Evolutionary conservation across 2,329 filamentous ascomycete species (phyloP).

Genomic region (Colletotrichum australisinense): DNA sequence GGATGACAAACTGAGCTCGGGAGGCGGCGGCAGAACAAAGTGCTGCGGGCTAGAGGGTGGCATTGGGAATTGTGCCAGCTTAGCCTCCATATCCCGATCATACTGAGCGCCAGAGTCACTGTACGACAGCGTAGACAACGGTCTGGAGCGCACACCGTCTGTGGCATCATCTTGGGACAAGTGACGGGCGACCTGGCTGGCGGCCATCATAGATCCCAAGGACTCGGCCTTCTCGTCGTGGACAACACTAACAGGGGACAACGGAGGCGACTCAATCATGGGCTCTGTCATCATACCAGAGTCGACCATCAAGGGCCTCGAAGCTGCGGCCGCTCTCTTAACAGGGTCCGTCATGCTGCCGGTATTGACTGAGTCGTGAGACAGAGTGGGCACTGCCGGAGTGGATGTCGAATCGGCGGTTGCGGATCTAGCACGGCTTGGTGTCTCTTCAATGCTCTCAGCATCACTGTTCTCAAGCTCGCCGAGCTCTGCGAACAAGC

Average conservation of each 20-base stretch:
- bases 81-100: slow-evolving; percentile 61
- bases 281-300: slow-evolving; percentile 58
- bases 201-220: slow-evolving; percentile 53
- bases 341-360: slow-evolving; percentile 72
- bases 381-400: slow-evolving; percentile 61
- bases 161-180: slow-evolving; percentile 33
- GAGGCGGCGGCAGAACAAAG: slow-evolving; percentile 44
- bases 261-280: slow-evolving; percentile 35
- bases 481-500: slow-evolving; percentile 89
- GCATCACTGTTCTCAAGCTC: slow-evolving; percentile 83
- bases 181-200: slow-evolving; percentile 35
- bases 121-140: slow-evolving; percentile 60
- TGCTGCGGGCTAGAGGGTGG: slow-evolving; percentile 58
- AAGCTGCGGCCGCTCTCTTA: slow-evolving; percentile 38
- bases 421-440: slow-evolving; percentile 61
- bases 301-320: slow-evolving; percentile 52
- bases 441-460: slow-evolving; percentile 70
- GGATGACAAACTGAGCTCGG: slow-evolving; percentile 55
- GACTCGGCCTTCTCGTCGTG: slow-evolving; percentile 44
- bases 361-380: slow-evolving; percentile 69
- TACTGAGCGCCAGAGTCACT: slow-evolving; percentile 66
- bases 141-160: slow-evolving; percentile 49
- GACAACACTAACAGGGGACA: slow-evolving; percentile 42
- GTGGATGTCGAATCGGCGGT: slow-evolving; percentile 65
- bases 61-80: slow-evolving; percentile 65